Evolutionary conservation across 768 basidiomycete genomes (phyloP), one percentile per base, ranked within the genome.

Genomic region (Nevesoporus exiguus): DNA sequence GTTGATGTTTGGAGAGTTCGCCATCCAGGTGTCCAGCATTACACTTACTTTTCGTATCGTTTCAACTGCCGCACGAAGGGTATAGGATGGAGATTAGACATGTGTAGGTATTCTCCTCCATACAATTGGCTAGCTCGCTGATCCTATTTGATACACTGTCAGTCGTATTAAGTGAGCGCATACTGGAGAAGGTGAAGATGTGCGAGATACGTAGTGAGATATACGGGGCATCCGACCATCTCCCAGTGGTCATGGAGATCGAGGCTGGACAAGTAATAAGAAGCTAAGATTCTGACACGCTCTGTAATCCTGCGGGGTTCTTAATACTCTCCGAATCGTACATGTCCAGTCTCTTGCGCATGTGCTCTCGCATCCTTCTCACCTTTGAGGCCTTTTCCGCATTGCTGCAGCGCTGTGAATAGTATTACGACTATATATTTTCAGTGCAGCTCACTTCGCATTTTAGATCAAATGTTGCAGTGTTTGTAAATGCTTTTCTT

Each of bases 331-430:
- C 90, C 91, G 61, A 95, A 95, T 39, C 77, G 76, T 19, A 80
- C 79, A 71, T 97, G 95, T 0, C 95, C 93, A 1, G 93, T 97
- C 70, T 83, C 76, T 62, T 81, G 80, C 5, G 96, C 96, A 67
- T 98, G 96, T 44, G 81, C 80, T 33, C 90, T 82, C 1, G 96
- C 96, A 56, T 85, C 94, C 64, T 94, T 98, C 75, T 98, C 95
- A 31, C 96, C 96, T 61, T 88, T 95, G 59, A 98, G 73, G 0
- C 91, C 93, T 62, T 84, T 77, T 17, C 87, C 83, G 64, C 95
- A 98, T 47, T 87, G 76, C 84, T 93, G 42, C 49, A 52, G 52
- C 39, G 44, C 30, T 24, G n/a, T 49, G 34, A 52, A 55, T 33
- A 50, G 48, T 9, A 30, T 51, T 49, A 51, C 57, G 37, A 44